A percentile compares a stretch with the other conserved stretches of the same genome.
These are phyloP conservation scores for Xylaria sp. DNA, from an alignment of 2,329 filamentous ascomycete genomes.

Conservation along the genomic window DNA sequence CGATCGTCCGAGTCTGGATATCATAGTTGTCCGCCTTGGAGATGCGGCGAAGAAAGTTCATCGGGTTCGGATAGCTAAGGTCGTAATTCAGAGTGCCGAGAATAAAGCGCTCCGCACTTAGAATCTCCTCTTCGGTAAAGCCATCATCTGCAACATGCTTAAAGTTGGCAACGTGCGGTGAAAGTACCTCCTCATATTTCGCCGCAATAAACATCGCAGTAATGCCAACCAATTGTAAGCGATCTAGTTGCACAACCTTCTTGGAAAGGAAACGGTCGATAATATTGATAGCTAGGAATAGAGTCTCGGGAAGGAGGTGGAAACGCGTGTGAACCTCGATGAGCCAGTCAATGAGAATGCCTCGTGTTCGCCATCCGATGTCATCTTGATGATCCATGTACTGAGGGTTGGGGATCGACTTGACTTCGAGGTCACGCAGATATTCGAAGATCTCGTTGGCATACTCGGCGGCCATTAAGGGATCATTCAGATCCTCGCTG, in stretches of 20 bases:
- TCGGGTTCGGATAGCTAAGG: conserved; percentile 97
- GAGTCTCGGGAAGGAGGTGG: conserved; percentile 92
- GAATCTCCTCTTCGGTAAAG: conserved; percentile 93
- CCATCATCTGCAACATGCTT: conserved; percentile 96
- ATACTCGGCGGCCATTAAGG: conserved; percentile 97
- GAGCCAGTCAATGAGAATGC: conserved; percentile 97
- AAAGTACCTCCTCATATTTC: conserved; percentile 98
- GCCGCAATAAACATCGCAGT: conserved; percentile 99
- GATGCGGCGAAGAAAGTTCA: conserved; percentile 99
- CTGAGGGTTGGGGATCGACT: conserved; percentile 84
- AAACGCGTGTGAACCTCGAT: conserved; percentile 98
- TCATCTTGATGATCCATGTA: conserved; percentile 97
- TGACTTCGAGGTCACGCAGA: conserved; percentile 83
- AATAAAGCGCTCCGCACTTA: conserved; percentile 96
- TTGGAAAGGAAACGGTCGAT: conserved; percentile 96
- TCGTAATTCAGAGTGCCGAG: conserved; percentile 93
- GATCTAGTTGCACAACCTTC: conserved; percentile 95
- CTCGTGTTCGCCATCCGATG: conserved; percentile 98
- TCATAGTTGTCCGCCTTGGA: conserved; percentile 99
- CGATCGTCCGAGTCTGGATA: conserved; percentile 95
- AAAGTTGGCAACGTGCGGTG: conserved; percentile 96
- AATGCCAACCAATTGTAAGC: conserved; percentile 94
- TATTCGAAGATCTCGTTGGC: conserved; percentile 98
- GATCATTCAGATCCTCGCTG: conserved; percentile 88
- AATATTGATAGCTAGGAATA: conserved; percentile 97